These are phyloP conservation scores for Aspergillus incahuasiensis DNA, from an alignment of 495 filamentous ascomycete species.

Conservation along the genomic window DNA sequence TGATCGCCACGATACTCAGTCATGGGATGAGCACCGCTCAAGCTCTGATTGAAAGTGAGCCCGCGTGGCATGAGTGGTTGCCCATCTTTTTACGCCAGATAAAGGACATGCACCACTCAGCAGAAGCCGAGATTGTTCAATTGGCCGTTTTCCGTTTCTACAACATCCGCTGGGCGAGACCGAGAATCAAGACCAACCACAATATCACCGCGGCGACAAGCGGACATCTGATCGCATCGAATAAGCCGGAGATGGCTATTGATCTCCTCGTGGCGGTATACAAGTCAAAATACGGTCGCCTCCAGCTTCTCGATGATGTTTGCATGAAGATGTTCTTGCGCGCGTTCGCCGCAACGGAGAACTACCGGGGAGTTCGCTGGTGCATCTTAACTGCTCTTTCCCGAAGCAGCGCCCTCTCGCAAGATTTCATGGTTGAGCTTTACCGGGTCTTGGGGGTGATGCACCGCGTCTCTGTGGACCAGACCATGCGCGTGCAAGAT, in stretches of 20 bases:
- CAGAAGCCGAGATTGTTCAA: constrained; percentile 27
- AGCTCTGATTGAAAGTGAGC: constrained; percentile 28
- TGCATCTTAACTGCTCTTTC: constrained; percentile 36
- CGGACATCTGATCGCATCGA: constrained; percentile 25
- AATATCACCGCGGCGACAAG: constrained; percentile 27
- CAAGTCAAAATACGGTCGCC: constrained; percentile 33
- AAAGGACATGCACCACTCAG: constrained; percentile 19
- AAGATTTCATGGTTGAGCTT: constrained; percentile 33
- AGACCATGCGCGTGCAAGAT: not conserved
- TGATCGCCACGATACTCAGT: constrained; percentile 34
- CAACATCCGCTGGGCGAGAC: constrained; percentile 30
- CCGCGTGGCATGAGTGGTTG: constrained; percentile 26
- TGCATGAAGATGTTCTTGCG: constrained; percentile 43
- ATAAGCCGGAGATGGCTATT: constrained; percentile 25
- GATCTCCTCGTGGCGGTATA: constrained; percentile 36
- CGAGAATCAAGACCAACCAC: constrained; percentile 30
- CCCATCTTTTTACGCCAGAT: constrained; percentile 41
- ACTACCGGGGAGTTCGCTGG: constrained; percentile 41
- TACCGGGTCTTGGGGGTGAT: constrained; percentile 24
- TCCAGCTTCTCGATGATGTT: constrained; percentile 31
- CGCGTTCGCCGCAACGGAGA: constrained; percentile 25
- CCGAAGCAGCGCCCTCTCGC: constrained; percentile 25
- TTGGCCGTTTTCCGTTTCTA: constrained; percentile 40
- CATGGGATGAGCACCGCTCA: constrained; percentile 29
- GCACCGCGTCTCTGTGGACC: not conserved